Conservation (phyloP, 306 rosid genomes). For the Cicer yamashitae region DNA sequence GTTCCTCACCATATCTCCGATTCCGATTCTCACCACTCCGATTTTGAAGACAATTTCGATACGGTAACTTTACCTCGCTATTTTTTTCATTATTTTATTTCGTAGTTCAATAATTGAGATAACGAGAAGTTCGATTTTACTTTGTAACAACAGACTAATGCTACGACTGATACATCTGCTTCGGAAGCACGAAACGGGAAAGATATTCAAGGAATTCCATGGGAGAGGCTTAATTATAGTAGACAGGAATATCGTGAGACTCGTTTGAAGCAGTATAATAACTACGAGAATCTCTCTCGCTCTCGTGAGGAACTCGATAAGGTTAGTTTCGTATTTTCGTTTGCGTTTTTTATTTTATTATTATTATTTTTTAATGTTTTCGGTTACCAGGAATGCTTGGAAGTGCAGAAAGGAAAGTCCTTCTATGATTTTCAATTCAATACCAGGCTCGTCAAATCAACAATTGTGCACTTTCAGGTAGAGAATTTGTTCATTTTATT, state of each 20-base stretch:
- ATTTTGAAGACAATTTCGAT: conserved; percentile 67
- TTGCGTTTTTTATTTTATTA: background rate
- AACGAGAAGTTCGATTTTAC: background rate
- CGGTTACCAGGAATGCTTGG: conserved; percentile 71
- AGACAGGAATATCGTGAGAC: conserved; percentile 79
- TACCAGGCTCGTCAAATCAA: conserved; percentile 89
- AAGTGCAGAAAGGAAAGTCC: conserved; percentile 64
- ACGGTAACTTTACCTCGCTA: conserved; percentile 38
- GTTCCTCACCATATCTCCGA: conserved; percentile 1
- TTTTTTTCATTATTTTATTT: background rate
- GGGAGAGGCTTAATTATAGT: conserved; percentile 83
- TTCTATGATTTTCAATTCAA: conserved; percentile 90
- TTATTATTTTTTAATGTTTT: background rate
- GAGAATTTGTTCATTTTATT: conserved; percentile 32
- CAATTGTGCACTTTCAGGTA: conserved; percentile 97
- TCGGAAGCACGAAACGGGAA: conserved; percentile 80
- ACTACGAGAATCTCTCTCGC: conserved; percentile 70
- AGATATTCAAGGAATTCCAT: conserved; percentile 91
- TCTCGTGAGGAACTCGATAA: conserved; percentile 63
- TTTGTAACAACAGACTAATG: conserved; percentile 51
- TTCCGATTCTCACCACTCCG: conserved; percentile 53
- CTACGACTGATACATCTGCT: conserved; percentile 82
- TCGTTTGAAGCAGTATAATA: conserved; percentile 79
- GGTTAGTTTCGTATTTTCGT: conserved; percentile 45
- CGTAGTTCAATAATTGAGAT: background rate